Conservation (phyloP, 495 filamentous ascomycete genomes). For the Oleoguttula mirabilis region DNA sequence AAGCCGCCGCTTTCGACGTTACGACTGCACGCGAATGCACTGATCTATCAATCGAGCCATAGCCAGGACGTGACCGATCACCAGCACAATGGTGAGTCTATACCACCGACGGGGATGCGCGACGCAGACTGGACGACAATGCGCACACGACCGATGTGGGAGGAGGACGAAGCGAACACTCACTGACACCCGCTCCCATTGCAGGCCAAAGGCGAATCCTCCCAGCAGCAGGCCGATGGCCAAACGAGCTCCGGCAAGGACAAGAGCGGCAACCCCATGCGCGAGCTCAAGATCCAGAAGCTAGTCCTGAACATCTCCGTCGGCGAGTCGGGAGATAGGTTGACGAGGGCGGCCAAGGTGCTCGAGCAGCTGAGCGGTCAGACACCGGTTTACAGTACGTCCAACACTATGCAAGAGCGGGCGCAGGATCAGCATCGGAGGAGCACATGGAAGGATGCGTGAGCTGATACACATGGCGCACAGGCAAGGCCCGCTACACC, state of each 20-base stretch:
- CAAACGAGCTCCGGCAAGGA: slow-evolving; percentile 16
- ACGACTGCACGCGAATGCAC: neutral
- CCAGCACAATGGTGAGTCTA: slow-evolving; percentile 22
- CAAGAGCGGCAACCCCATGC: slow-evolving; percentile 89
- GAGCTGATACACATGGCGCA: slow-evolving; percentile 1
- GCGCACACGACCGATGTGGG: neutral
- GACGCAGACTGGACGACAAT: no score
- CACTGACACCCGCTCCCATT: neutral
- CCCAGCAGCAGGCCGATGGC: slow-evolving; percentile 19
- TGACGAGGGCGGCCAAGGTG: slow-evolving; percentile 99
- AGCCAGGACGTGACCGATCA: slow-evolving; percentile 20
- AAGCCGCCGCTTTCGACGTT: no score
- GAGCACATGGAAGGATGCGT: no score
- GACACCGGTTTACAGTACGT: slow-evolving; percentile 95
- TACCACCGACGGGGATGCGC: no score
- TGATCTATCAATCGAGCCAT: slow-evolving; percentile 1
- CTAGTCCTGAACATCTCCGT: slow-evolving; percentile 99
- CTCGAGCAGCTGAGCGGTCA: slow-evolving; percentile 98
- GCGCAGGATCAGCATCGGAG: no score
- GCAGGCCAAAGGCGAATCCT: slow-evolving; percentile 21
- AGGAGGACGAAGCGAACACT: no score
- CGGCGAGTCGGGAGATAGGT: slow-evolving; percentile 99
- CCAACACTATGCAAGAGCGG: no score
- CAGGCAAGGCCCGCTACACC: slow-evolving; percentile 99
- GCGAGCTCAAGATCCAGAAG: slow-evolving; percentile 99